Conservation (phyloP, 305 asterid species). For the Fraxinus ornus region DNA sequence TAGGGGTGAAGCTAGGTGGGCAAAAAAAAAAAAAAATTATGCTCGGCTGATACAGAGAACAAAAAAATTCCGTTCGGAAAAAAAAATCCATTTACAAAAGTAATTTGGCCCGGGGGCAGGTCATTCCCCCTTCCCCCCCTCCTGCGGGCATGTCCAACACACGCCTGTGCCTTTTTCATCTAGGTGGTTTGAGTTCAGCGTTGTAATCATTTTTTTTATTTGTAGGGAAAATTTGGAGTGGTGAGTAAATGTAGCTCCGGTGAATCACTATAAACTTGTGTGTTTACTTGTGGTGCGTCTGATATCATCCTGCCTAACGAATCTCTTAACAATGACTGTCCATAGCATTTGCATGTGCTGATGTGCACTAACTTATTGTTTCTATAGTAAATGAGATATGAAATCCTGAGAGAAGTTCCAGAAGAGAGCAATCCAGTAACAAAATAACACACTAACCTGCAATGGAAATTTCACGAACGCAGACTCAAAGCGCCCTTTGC, state of each 20-base stretch:
- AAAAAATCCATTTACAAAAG: too few relatives aligned
- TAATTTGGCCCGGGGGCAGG: too few relatives aligned
- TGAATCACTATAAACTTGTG: neutral
- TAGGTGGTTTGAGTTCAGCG: neutral
- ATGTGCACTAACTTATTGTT: neutral
- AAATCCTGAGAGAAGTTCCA: neutral
- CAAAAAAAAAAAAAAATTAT: too few relatives aligned
- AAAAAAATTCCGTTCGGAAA: too few relatives aligned
- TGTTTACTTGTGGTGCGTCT: neutral
- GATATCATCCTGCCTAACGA: neutral
- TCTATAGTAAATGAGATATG: neutral
- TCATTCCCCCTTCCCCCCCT: too few relatives aligned
- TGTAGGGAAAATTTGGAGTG: neutral
- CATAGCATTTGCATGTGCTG: neutral
- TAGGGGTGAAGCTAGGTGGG: too few relatives aligned
- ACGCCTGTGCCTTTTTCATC: neutral
- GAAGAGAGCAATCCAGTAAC: neutral
- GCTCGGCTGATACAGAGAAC: too few relatives aligned
- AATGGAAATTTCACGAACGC: conserved; percentile 75
- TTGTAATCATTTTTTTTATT: neutral
- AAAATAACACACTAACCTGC: conserved; percentile 52
- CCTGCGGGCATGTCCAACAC: neutral
- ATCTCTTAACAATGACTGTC: neutral
- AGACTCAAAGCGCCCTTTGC: conserved; percentile 85
- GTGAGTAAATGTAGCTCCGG: neutral